These are phyloP conservation scores for Phytophthora sp. DNA, from an alignment of 352 stramenopile species.

Conservation along the genomic window DNA sequence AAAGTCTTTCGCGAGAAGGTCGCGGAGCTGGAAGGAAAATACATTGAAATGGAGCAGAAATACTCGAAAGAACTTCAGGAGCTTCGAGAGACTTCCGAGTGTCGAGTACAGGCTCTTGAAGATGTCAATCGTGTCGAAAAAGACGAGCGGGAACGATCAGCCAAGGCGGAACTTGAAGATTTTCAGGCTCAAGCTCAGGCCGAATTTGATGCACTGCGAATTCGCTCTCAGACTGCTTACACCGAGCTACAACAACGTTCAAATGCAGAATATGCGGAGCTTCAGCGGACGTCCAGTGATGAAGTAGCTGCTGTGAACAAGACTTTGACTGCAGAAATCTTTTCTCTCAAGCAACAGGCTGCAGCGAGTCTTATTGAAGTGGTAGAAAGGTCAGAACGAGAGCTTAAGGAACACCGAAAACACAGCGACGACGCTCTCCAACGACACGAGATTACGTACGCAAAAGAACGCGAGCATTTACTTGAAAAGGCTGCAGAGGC, in stretches of 20 bases:
- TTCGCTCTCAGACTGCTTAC: constrained; percentile 23
- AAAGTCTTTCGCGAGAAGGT: constrained; percentile 39
- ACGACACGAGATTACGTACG: constrained; percentile 24
- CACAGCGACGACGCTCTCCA: constrained; percentile 36
- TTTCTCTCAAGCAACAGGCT: constrained; percentile 29
- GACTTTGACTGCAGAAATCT: constrained; percentile 32
- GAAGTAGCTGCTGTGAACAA: constrained; percentile 20
- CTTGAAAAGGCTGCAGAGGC: constrained; percentile 31
- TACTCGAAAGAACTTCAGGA: constrained; percentile 46
- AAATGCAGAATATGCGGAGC: constrained; percentile 23
- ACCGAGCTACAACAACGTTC: constrained; percentile 32
- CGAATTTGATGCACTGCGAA: constrained; percentile 35
- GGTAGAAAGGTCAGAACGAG: constrained; percentile 26
- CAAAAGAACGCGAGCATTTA: constrained; percentile 29
- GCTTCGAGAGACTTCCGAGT: constrained; percentile 36
- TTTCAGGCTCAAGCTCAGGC: constrained; percentile 31
- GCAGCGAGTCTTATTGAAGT: constrained; percentile 32
- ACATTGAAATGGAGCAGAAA: constrained; percentile 33
- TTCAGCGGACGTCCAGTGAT: constrained; percentile 28
- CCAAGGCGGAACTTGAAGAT: constrained; percentile 31
- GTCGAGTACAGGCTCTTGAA: constrained; percentile 33
- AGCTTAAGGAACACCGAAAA: constrained; percentile 36
- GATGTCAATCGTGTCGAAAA: constrained; percentile 28
- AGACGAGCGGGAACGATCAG: constrained; percentile 19
- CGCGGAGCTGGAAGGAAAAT: constrained; percentile 38